A percentile compares a stretch with the other conserved stretches of the same genome.
Conservation (phyloP, 768 basidiomycete species). For the Tricholoma hemisulphureum region DNA sequence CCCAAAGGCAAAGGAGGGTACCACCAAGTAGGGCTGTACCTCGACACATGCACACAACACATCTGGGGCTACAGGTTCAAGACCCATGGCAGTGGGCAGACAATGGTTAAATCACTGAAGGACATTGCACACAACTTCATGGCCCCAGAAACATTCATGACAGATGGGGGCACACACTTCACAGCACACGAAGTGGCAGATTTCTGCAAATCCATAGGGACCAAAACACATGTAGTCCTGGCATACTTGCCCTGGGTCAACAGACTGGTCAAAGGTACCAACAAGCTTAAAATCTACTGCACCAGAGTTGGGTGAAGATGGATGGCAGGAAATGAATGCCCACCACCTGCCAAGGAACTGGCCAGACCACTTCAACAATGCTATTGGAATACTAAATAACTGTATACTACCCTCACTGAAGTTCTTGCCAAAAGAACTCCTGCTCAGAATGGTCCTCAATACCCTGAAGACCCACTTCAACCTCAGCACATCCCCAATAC, state of each 20-base stretch:
- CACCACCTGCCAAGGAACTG: too few relatives aligned
- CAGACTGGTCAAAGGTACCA: slow-evolving; percentile 32
- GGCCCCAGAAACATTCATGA: slow-evolving; percentile 31
- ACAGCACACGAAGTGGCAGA: slow-evolving; percentile 19
- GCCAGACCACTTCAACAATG: too few relatives aligned
- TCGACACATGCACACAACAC: slow-evolving; percentile 31
- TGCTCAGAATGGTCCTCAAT: too few relatives aligned
- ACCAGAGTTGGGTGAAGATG: too few relatives aligned
- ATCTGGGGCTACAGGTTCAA: slow-evolving; percentile 31
- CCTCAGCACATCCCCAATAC: too few relatives aligned
- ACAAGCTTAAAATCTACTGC: slow-evolving; percentile 25
- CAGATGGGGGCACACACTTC: slow-evolving; percentile 2
- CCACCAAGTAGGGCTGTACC: slow-evolving; percentile 8
- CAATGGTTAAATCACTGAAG: too few relatives aligned
- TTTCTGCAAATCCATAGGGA: slow-evolving; percentile 22
- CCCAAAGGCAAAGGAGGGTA: slow-evolving; percentile 34
- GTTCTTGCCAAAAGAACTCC: too few relatives aligned
- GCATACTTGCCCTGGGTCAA: too few relatives aligned
- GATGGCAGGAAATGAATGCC: too few relatives aligned
- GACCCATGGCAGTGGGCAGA: background rate
- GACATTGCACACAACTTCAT: slow-evolving; percentile 8
- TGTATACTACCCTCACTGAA: too few relatives aligned
- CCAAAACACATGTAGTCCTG: background rate
- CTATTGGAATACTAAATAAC: too few relatives aligned
- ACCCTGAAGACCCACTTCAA: too few relatives aligned